Evolutionary conservation across 371 early-diverging fungal genomes (phyloP).

Genomic region (Mucor mucedo): DNA sequence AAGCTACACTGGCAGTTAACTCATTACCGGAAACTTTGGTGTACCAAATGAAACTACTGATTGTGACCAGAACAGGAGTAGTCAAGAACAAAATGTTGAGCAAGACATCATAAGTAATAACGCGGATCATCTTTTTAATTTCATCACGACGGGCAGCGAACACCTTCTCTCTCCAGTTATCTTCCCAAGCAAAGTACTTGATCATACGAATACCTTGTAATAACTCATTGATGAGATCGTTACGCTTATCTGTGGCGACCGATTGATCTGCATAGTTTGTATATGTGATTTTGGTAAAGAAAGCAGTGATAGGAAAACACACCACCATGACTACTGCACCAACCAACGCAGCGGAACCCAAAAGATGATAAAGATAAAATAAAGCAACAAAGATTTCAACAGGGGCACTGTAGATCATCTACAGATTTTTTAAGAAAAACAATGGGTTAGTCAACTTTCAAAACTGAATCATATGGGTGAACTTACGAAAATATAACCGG

Average conservation of each 20-base stretch:
- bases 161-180: conserved; percentile 56
- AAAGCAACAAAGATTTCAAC: conserved; percentile 56
- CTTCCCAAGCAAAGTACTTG: conserved; percentile 75
- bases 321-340: conserved; percentile 56
- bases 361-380: conserved; percentile 52
- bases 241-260: conserved; percentile 48
- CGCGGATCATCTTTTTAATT: conserved; percentile 47
- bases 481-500: conserved; percentile 47
- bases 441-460: background rate
- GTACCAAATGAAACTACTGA: conserved; percentile 62
- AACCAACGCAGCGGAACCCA: conserved; percentile 57
- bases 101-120: conserved; percentile 44
- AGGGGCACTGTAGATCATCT: conserved; percentile 56
- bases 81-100: conserved; percentile 47
- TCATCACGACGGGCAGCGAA: conserved; percentile 58
- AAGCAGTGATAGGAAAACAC: conserved; percentile 63
- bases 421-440: background rate
- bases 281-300: conserved; percentile 41
- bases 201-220: conserved; percentile 72
- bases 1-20: conserved; percentile 57
- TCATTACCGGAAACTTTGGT: conserved; percentile 59
- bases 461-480: background rate
- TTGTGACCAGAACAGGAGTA: conserved; percentile 62
- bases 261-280: conserved; percentile 26
- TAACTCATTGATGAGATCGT: conserved; percentile 59